Base-by-base conservation (phyloP, 1,284 basidiomycete species). In the Trichosporon sp. region DNA sequence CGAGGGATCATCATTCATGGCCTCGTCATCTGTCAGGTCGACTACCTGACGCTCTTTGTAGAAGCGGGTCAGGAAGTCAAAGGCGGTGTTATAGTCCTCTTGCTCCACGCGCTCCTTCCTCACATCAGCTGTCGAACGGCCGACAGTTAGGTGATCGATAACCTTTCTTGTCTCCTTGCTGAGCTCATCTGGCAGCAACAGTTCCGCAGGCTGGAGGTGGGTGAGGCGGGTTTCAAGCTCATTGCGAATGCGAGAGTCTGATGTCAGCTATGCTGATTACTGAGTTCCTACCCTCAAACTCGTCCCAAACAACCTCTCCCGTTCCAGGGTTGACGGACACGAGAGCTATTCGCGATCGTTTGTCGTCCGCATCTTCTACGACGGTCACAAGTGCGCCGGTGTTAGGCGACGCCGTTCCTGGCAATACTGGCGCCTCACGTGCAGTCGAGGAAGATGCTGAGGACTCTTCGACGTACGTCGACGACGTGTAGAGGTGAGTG, bases 281-380 rank as follows among this genome's bases (percentile, higher is more conserved):
- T 52, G 40, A 46, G 63, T 77, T 63, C 67, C n/a, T n/a, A 89
- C 91, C 91, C 60, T 89, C 84, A 74, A 94, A 96, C 68, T 91
- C 86, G 72, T 99, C 95, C 86, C 91, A 98, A 0, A 93, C 82
- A 2, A 98, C 88, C 69, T 95, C 90, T 1, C 95, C 95, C 0
- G 93, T 96, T 59, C 88, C 88, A 0, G 93, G 91, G 60, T 88
- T 87, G 16, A 97, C 88, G 19, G 87, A 86, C 56, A 96, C 84
- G 75, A 97, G 82, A 1, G 88, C 89, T 54, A 97, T 84, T 5
- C 75, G 80, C 1, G 91, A 86, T 27, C 81, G 80, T 52, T 88
- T 87, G 64, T 87, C 86, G 61, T 81, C 82, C 1, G 79, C 77
- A 62, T 85, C 81, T 78, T 96, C 94, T 1, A 89, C 83, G 25